phyloP scores from a whole-genome alignment of 805 yeast species.

The Sungouiozyma intestinalis region DNA sequence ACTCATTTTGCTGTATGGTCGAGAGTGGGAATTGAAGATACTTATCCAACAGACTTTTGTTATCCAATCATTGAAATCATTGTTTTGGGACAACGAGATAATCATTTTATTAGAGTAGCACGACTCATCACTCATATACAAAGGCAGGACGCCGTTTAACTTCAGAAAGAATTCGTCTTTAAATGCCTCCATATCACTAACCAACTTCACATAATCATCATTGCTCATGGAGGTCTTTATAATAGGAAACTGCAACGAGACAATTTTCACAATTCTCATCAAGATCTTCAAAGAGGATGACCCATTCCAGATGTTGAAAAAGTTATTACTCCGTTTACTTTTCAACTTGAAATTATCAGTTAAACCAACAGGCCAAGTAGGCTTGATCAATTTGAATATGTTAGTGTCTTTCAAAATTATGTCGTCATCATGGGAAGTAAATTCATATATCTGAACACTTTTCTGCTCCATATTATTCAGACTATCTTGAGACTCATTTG shows the following conservation, averaged over 20 bases:
- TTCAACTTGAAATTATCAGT: constrained; percentile 17
- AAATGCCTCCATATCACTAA: constrained; percentile 12
- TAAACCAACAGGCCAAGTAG: constrained; percentile 24
- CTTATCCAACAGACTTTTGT: constrained; percentile 22
- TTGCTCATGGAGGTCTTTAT: constrained; percentile 17
- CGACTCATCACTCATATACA: constrained; percentile 5
- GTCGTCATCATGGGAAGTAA: constrained; percentile 14
- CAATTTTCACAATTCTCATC: constrained; percentile 12
- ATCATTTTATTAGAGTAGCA: constrained; percentile 5
- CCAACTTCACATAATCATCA: constrained; percentile 11
- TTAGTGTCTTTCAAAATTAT: constrained; percentile 11
- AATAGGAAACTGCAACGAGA: constrained; percentile 17
- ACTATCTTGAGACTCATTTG: background rate
- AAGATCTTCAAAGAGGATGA: constrained; percentile 12
- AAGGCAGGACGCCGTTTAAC: constrained; percentile 8
- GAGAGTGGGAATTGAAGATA: constrained; percentile 20
- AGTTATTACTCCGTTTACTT: constrained; percentile 6
- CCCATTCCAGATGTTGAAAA: constrained; percentile 21
- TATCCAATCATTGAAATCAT: constrained; percentile 15
- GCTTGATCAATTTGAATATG: constrained; percentile 13
- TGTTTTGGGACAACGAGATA: constrained; percentile 6
- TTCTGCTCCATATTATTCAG: constrained; percentile 6
- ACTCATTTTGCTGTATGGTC: constrained; percentile 3
- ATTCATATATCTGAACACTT: constrained; percentile 17
- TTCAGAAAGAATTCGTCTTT: constrained; percentile 9